phyloP scores from a whole-genome alignment of 371 early-diverging fungal genomes.

The Entomophthora muscae region DNA sequence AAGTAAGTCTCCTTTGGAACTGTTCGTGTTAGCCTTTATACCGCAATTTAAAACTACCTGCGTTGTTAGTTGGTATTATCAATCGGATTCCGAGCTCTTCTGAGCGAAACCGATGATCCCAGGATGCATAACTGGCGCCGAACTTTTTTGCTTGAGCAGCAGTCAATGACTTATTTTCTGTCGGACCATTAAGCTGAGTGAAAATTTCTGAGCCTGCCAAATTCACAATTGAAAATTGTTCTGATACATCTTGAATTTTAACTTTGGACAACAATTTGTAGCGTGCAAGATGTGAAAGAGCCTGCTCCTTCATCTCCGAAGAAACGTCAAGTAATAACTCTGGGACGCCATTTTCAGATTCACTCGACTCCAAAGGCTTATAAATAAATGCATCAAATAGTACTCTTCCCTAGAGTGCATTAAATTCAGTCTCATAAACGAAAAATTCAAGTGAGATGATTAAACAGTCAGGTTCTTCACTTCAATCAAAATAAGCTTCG shows the following conservation, averaged over 20 bases:
- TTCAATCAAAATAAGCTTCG: background rate
- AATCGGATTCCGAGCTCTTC: slow-evolving; percentile 22
- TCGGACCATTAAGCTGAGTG: background rate
- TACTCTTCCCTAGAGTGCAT: slow-evolving; percentile 49
- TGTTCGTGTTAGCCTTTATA: too few relatives aligned
- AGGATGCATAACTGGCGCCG: background rate
- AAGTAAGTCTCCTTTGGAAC: background rate
- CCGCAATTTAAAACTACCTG: background rate
- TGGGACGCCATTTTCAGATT: slow-evolving; percentile 35
- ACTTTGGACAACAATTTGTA: slow-evolving; percentile 67
- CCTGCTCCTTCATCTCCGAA: slow-evolving; percentile 19
- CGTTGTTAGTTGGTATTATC: background rate
- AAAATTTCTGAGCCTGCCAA: background rate
- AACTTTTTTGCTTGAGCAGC: background rate
- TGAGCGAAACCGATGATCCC: slow-evolving; percentile 8
- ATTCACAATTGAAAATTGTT: slow-evolving; percentile 23
- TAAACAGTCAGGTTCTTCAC: background rate
- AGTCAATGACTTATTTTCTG: background rate
- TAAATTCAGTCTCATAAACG: background rate
- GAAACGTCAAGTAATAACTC: slow-evolving; percentile 64
- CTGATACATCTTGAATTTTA: slow-evolving; percentile 37
- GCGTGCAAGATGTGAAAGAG: slow-evolving; percentile 48
- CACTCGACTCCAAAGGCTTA: slow-evolving; percentile 26
- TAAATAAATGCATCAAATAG: slow-evolving; percentile 82
- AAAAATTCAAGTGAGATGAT: background rate